A percentile compares a stretch with the other conserved stretches of the same genome.
phyloP scores from a whole-genome alignment of 169 alveolate species.

The Plasmodium gaboni region DNA sequence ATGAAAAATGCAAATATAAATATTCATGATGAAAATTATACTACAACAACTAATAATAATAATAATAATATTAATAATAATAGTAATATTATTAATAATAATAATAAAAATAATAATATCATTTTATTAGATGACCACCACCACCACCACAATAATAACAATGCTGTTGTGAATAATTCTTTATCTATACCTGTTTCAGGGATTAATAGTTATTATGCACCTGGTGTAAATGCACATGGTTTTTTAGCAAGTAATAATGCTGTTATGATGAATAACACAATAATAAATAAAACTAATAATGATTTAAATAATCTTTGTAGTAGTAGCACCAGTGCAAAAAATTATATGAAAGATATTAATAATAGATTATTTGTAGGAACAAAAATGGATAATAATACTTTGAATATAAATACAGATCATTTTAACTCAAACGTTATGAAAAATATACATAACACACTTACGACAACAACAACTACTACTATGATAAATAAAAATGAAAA shows the following conservation, averaged over 20 bases:
- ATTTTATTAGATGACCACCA: background rate
- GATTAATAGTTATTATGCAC: too few species aligned
- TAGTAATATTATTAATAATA: background rate
- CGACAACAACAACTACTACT: background rate
- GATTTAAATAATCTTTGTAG: too few species aligned
- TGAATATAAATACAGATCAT: background rate
- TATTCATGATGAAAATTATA: background rate
- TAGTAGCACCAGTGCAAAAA: too few species aligned
- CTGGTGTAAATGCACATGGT: too few species aligned
- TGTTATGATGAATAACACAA: too few species aligned
- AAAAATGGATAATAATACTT: background rate
- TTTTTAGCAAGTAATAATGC: too few species aligned
- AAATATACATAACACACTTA: background rate
- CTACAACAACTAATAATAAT: background rate
- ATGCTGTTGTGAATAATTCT: too few species aligned
- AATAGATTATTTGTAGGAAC: too few species aligned
- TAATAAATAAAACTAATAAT: too few species aligned
- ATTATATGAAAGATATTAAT: too few species aligned
- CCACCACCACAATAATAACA: too few species aligned
- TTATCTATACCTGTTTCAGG: too few species aligned
- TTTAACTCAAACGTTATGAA: background rate
- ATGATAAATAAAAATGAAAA: background rate
- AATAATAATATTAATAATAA: background rate
- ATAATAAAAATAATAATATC: background rate
- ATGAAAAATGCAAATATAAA: background rate